Conservation (phyloP, 2,329 filamentous ascomycete genomes). For the Calonectria crousiana region DNA sequence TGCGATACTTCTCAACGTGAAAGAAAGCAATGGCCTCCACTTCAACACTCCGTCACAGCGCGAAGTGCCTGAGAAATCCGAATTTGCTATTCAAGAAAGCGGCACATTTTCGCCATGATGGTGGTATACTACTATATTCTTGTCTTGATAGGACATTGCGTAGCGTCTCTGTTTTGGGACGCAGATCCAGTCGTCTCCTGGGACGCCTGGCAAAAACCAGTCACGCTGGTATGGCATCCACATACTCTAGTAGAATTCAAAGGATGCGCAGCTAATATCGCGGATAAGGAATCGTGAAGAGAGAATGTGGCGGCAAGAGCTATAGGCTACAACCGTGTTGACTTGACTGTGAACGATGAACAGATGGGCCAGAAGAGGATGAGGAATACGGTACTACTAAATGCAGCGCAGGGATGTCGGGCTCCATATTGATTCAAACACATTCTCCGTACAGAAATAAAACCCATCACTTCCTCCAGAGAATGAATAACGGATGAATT, state of each 20-base stretch:
- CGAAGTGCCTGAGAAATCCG: neutral
- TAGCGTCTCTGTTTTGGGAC: neutral
- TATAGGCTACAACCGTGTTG: neutral
- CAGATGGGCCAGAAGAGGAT: neutral
- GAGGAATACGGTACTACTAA: neutral
- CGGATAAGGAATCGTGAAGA: neutral
- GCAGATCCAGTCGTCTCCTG: neutral
- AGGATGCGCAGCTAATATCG: neutral
- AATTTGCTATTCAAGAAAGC: neutral
- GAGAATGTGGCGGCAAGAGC: neutral
- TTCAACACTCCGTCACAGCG: neutral
- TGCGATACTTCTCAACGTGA: neutral
- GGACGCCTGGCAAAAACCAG: conserved; percentile 6
- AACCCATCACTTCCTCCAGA: neutral
- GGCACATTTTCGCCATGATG: neutral
- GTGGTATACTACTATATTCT: neutral
- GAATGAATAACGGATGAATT: neutral
- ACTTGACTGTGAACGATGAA: neutral
- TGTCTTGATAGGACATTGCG: neutral
- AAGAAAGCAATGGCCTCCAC: no score
- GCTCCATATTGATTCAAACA: neutral
- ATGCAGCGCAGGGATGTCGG: neutral
- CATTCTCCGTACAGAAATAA: neutral
- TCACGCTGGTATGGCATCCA: neutral
- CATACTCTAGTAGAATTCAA: neutral